Conservation (phyloP, 805 yeast genomes). For the Candida taoyuanica region DNA sequence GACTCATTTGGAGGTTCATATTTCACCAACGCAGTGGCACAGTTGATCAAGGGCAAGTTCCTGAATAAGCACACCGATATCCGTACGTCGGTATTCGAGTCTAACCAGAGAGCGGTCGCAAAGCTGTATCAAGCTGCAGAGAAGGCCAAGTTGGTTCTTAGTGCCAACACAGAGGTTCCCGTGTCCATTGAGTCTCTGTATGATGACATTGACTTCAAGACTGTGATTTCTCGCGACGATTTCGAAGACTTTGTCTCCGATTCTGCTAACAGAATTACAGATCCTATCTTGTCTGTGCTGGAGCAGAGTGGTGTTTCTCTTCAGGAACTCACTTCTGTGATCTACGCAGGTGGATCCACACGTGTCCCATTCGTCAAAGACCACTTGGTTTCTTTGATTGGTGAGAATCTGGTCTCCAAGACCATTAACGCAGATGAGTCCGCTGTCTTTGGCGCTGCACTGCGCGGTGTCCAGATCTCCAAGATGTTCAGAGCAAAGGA, state of each 20-base stretch:
- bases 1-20: conserved; percentile 69
- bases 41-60: conserved; percentile 57
- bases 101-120: conserved; percentile 54
- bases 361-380: conserved; percentile 85
- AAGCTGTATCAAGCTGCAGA: conserved; percentile 81
- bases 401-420: conserved; percentile 61
- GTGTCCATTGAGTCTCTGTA: conserved; percentile 71
- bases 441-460: conserved; percentile 84
- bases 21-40: conserved; percentile 63
- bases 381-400: conserved; percentile 48
- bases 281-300: conserved; percentile 54
- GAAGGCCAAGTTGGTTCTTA: conserved; percentile 77
- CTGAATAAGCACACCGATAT: conserved; percentile 38
- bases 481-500: conserved; percentile 61
- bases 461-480: conserved; percentile 74
- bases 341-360: conserved; percentile 86
- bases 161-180: conserved; percentile 82
- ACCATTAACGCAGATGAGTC: conserved; percentile 96
- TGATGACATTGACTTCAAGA: conserved; percentile 69
- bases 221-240: conserved; percentile 69
- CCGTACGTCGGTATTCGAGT: conserved; percentile 34
- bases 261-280: conserved; percentile 39
- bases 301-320: conserved; percentile 26
- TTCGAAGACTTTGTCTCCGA: conserved; percentile 56
- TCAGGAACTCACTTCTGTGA: conserved; percentile 54